Evolutionary conservation across 2,329 filamentous ascomycete species (phyloP).

Genomic region (Cytospora leucostoma): DNA sequence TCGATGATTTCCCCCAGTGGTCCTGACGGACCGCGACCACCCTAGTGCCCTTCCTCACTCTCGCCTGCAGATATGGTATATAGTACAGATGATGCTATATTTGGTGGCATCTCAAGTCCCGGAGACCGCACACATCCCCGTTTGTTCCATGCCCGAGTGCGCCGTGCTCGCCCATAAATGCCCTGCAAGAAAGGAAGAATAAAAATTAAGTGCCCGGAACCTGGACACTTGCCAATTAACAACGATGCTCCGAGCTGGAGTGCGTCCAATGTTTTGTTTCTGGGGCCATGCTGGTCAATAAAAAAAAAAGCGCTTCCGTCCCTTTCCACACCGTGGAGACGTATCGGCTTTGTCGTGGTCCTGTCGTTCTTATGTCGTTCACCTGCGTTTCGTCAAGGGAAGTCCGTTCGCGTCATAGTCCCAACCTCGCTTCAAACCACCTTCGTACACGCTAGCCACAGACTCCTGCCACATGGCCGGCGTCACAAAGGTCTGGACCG

Average conservation of each 20-base stretch:
- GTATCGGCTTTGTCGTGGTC: background rate
- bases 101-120: constrained; percentile 19
- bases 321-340: background rate
- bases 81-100: constrained; percentile 12
- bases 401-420: constrained; percentile 50
- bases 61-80: constrained; percentile 9
- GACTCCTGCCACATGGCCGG: constrained; percentile 75
- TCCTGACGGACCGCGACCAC: background rate
- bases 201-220: constrained; percentile 9
- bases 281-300: background rate
- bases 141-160: constrained; percentile 8
- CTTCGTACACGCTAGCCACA: constrained; percentile 68
- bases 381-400: constrained; percentile 37
- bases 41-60: background rate
- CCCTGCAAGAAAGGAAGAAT: background rate
- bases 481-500: constrained; percentile 63
- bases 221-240: constrained; percentile 19
- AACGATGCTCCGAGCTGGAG: constrained; percentile 1
- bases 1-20: constrained; percentile 6
- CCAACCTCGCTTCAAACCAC: constrained; percentile 64
- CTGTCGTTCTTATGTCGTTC: constrained; percentile 23
- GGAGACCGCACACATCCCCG: constrained; percentile 14
- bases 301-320: background rate
- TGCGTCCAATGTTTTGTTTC: background rate
- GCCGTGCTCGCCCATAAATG: constrained; percentile 12